Evolutionary conservation across 1,139 yeast species (phyloP).

Genomic region (Blastobotrys serpentis): DNA sequence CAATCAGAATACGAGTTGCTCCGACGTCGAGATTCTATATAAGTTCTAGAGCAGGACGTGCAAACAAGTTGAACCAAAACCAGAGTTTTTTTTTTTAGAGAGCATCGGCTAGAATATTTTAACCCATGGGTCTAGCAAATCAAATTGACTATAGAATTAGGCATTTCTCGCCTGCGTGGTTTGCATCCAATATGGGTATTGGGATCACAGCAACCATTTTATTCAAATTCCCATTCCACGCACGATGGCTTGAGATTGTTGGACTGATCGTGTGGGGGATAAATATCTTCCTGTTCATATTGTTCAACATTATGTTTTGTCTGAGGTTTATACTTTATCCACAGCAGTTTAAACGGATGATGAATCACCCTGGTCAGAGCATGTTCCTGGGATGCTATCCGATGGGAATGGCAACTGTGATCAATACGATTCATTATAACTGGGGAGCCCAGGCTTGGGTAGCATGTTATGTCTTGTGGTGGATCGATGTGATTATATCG

Average conservation of each 20-base stretch:
- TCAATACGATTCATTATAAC: conserved; percentile 51
- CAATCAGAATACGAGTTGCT: conserved; percentile 5
- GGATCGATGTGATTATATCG: conserved; percentile 57
- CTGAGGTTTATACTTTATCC: conserved; percentile 44
- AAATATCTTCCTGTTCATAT: conserved; percentile 49
- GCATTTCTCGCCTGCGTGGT: conserved; percentile 42
- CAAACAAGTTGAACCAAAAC: not conserved
- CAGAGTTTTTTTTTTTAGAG: not conserved
- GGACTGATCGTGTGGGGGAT: conserved; percentile 59
- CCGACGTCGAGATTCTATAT: not conserved
- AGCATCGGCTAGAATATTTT: not conserved
- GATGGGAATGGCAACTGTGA: conserved; percentile 71
- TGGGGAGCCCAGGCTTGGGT: conserved; percentile 33
- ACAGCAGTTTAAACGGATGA: conserved; percentile 38
- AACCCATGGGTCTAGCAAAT: not conserved
- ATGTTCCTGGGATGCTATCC: conserved; percentile 74
- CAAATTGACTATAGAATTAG: conserved; percentile 12
- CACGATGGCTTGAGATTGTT: conserved; percentile 57
- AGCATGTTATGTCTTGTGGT: conserved; percentile 59
- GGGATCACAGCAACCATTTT: conserved; percentile 67
- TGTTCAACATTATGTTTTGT: conserved; percentile 43
- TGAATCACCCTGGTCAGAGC: conserved; percentile 50
- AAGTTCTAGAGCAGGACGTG: not conserved
- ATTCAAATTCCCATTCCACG: conserved; percentile 62
- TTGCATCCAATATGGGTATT: conserved; percentile 79